A percentile compares a stretch with the other conserved stretches of the same genome.
phyloP scores from a whole-genome alignment of 2,329 filamentous ascomycete genomes.

The Colletotrichum sojae region DNA sequence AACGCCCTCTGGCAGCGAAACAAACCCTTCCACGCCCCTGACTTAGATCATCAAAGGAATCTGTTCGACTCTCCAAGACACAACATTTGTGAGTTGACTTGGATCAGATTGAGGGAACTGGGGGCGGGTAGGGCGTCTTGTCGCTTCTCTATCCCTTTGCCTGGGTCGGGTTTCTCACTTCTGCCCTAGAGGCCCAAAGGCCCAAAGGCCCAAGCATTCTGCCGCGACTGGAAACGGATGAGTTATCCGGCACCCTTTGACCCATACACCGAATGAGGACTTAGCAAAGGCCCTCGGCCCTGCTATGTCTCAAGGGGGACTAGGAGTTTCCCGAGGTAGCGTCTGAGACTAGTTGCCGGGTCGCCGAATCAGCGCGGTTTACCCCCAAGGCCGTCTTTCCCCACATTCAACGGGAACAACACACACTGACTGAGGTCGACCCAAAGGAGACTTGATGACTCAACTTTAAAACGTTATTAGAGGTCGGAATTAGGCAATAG shows the following conservation, averaged over 20 bases:
- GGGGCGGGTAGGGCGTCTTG: constrained; percentile 28
- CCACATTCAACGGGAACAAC: constrained; percentile 33
- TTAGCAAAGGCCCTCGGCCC: not conserved
- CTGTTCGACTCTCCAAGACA: not conserved
- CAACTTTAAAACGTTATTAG: constrained; percentile 14
- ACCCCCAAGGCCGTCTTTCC: not conserved
- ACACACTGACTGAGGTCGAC: constrained; percentile 8
- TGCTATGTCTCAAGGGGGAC: constrained; percentile 5
- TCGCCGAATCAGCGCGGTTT: not conserved
- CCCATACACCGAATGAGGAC: not conserved
- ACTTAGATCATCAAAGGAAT: constrained; percentile 6
- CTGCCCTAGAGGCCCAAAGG: not conserved
- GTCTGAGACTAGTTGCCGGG: constrained; percentile 5
- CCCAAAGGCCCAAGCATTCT: not conserved
- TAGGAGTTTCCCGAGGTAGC: constrained; percentile 16
- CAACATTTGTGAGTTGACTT: not conserved
- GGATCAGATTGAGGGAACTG: not conserved
- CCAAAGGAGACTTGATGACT: not conserved
- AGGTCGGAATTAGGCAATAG: constrained; percentile 10
- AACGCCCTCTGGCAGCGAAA: not conserved
- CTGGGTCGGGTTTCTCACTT: not conserved
- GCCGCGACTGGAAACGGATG: constrained; percentile 18
- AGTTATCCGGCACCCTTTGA: not conserved
- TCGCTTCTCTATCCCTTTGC: not conserved
- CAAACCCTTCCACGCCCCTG: not conserved